phyloP scores from a whole-genome alignment of 2,329 filamentous ascomycete genomes.

The Malbranchea cinnamomea region DNA sequence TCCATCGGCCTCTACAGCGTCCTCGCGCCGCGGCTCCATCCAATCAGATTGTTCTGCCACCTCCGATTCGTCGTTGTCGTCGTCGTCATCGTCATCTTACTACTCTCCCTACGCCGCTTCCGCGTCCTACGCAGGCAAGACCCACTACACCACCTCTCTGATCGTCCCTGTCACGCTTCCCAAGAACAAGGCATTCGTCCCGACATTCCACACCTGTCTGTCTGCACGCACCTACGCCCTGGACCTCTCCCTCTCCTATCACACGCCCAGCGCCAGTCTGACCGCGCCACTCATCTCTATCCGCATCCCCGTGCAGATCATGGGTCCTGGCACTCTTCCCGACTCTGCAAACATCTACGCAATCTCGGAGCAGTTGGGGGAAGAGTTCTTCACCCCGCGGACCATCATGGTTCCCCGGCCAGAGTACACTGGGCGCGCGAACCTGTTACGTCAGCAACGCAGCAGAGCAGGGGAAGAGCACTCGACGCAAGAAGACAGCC shows the following conservation, averaged over 20 bases:
- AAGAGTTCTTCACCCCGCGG: conserved; percentile 10
- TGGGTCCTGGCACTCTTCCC: conserved; percentile 7
- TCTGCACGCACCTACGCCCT: conserved; percentile 49
- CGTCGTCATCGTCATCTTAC: no score
- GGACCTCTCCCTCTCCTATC: conserved; percentile 41
- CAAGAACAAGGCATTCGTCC: conserved; percentile 43
- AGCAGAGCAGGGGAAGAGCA: no score
- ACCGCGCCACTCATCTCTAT: conserved; percentile 26
- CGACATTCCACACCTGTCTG: conserved; percentile 56
- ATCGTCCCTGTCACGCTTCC: conserved; percentile 50
- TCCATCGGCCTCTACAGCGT: conserved; percentile 12
- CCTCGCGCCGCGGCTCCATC: conserved; percentile 15
- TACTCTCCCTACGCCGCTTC: no score
- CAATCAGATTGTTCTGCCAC: conserved; percentile 15
- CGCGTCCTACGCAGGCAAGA: conserved; percentile 28
- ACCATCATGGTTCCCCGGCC: conserved; percentile 5
- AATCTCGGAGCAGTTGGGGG: background rate
- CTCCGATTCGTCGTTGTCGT: conserved; percentile 17
- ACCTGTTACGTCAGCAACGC: no score
- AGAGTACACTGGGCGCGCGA: conserved; percentile 7
- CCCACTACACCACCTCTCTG: conserved; percentile 48
- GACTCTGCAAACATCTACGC: background rate
- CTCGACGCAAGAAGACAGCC: no score
- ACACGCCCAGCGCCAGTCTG: conserved; percentile 32
- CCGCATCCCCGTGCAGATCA: conserved; percentile 30